Conservation (phyloP, 2,329 filamentous ascomycete species). For the Nigrospora oryzae region DNA sequence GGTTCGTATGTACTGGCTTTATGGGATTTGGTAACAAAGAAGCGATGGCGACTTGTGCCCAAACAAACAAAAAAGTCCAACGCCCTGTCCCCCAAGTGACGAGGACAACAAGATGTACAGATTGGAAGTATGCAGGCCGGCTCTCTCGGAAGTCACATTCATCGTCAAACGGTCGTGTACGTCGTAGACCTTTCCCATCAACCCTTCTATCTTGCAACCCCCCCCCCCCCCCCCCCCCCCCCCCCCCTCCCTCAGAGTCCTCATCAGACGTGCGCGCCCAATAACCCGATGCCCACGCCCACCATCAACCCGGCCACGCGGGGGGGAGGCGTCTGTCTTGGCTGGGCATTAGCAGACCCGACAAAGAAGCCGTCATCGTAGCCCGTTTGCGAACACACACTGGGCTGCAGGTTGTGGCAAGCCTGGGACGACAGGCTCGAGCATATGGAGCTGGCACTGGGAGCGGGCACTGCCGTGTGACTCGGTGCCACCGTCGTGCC, state of each 20-base stretch:
- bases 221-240: no score
- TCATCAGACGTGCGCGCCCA: constrained; percentile 15
- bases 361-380: constrained; percentile 15
- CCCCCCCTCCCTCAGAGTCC: no score
- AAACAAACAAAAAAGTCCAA: no score
- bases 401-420: constrained; percentile 34
- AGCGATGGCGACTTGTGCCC: no score
- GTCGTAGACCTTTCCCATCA: background rate
- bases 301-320: constrained; percentile 19
- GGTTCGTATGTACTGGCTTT: no score
- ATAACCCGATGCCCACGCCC: constrained; percentile 20
- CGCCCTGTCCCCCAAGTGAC: no score
- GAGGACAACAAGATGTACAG: no score
- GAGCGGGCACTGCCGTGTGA: constrained; percentile 27
- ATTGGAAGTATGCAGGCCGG: no score
- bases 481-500: constrained; percentile 42
- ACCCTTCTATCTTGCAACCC: no score
- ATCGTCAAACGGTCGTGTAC: no score
- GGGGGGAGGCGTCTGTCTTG: constrained; percentile 15
- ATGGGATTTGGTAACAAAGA: no score
- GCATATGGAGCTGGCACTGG: constrained; percentile 45
- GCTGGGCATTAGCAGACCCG: constrained; percentile 15
- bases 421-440: constrained; percentile 44
- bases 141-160: no score
- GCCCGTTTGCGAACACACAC: constrained; percentile 26